phyloP scores from a whole-genome alignment of 1,284 basidiomycete genomes.

The Afroboletus lepidellus region DNA sequence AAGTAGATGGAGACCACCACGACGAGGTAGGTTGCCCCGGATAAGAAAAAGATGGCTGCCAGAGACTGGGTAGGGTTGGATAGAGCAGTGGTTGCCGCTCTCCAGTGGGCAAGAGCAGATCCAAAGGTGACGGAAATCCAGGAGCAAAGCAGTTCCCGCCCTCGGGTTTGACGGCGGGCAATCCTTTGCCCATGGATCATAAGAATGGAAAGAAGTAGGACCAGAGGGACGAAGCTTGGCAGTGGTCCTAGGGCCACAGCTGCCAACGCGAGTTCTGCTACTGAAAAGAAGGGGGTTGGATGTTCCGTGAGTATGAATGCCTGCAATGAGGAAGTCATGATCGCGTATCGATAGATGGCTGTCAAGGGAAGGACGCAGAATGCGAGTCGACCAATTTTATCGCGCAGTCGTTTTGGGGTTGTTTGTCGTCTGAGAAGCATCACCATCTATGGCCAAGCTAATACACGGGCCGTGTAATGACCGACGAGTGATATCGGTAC shows the following conservation, averaged over 20 bases:
- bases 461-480: neutral
- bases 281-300: constrained; percentile 37
- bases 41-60: constrained; percentile 44
- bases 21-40: constrained; percentile 35
- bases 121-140: constrained; percentile 47
- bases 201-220: constrained; percentile 46
- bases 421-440: constrained; percentile 22
- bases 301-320: constrained; percentile 24
- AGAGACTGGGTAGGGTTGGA: constrained; percentile 52
- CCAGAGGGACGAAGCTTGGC: constrained; percentile 50
- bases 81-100: constrained; percentile 53
- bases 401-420: constrained; percentile 19
- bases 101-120: constrained; percentile 45
- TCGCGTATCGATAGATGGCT: constrained; percentile 4
- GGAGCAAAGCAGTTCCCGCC: constrained; percentile 35
- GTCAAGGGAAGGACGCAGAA: neutral
- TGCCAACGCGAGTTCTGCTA: constrained; percentile 37
- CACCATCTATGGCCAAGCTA: neutral
- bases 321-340: constrained; percentile 28
- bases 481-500: neutral
- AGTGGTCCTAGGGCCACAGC: constrained; percentile 48
- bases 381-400: constrained; percentile 18
- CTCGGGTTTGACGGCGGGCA: constrained; percentile 36
- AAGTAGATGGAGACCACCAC: constrained; percentile 42
- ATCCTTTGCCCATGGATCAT: constrained; percentile 50